Evolutionary conservation across 768 basidiomycete genomes (phyloP).

Genomic region (Xerocomus potaroensis): DNA sequence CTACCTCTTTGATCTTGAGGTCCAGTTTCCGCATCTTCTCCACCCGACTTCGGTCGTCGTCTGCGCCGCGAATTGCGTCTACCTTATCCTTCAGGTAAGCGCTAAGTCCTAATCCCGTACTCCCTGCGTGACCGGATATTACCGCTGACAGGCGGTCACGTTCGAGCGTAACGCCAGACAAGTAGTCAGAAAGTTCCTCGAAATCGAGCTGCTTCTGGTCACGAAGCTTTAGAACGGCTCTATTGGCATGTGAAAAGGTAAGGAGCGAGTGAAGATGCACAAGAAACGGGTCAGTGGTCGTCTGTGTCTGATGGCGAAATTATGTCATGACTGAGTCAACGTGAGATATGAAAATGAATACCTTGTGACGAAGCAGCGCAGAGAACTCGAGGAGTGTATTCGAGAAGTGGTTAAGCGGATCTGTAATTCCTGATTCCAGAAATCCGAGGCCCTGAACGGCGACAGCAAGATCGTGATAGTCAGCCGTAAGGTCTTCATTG

Average conservation of each 20-base stretch:
- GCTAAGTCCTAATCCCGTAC: constrained; percentile 77
- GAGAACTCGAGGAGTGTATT: constrained; percentile 96
- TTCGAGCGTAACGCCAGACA: constrained; percentile 89
- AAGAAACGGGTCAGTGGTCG: constrained; percentile 89
- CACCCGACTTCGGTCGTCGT: constrained; percentile 89
- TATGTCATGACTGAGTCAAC: not conserved
- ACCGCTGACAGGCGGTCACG: constrained; percentile 89
- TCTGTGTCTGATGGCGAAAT: constrained; percentile 59
- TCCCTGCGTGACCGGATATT: constrained; percentile 83
- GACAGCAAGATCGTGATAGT: constrained; percentile 96
- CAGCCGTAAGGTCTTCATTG: constrained; percentile 90
- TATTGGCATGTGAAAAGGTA: constrained; percentile 91
- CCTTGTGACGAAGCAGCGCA: constrained; percentile 78
- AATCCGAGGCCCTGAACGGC: constrained; percentile 97
- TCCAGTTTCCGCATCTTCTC: constrained; percentile 94
- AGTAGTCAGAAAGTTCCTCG: constrained; percentile 93
- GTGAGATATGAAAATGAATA: constrained; percentile 31
- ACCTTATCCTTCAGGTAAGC: constrained; percentile 92
- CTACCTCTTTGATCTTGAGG: constrained; percentile 90
- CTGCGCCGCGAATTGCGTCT: constrained; percentile 86
- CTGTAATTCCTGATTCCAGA: constrained; percentile 97
- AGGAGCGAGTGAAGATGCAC: constrained; percentile 86
- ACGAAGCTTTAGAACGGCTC: constrained; percentile 89
- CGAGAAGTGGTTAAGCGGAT: constrained; percentile 94
- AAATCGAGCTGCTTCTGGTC: constrained; percentile 99